Conservation (phyloP, 352 stramenopile species). For the Globisporangium parvum region DNA sequence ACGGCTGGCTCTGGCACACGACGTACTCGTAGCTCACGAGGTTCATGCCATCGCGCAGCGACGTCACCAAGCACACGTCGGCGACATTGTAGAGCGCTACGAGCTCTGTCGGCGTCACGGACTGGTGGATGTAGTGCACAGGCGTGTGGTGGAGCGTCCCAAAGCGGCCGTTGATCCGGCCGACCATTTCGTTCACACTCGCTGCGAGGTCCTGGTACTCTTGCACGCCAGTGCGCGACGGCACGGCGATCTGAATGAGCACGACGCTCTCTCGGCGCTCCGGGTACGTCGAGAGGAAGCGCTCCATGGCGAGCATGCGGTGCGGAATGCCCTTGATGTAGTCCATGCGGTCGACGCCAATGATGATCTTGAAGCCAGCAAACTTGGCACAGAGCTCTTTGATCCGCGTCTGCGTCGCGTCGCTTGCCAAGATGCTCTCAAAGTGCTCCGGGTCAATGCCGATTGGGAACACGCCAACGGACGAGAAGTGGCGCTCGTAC, state of each 20-base stretch:
- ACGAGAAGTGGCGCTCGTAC: constrained; percentile 79
- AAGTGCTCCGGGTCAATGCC: constrained; percentile 84
- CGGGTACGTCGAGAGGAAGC: constrained; percentile 39
- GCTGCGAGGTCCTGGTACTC: constrained; percentile 60
- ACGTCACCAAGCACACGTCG: constrained; percentile 86
- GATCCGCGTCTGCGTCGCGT: constrained; percentile 48
- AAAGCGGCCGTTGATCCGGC: constrained; percentile 85
- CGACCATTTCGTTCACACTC: constrained; percentile 87
- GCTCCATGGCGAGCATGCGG: constrained; percentile 84
- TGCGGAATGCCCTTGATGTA: constrained; percentile 88
- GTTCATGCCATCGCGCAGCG: constrained; percentile 88
- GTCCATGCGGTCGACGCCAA: constrained; percentile 81
- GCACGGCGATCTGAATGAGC: constrained; percentile 95
- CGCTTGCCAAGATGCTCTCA: constrained; percentile 42
- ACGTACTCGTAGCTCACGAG: constrained; percentile 88
- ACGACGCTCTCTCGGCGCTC: constrained; percentile 94
- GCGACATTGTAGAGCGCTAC: constrained; percentile 87
- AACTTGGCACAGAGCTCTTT: constrained; percentile 74
- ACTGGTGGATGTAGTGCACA: constrained; percentile 89
- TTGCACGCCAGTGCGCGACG: constrained; percentile 49
- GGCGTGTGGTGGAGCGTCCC: constrained; percentile 83
- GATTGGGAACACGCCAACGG: constrained; percentile 83
- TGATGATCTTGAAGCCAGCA: constrained; percentile 66
- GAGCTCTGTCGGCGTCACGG: constrained; percentile 67
- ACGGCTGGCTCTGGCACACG: constrained; percentile 64